These are phyloP conservation scores for Thyridium curvatum DNA, from an alignment of 2,329 filamentous ascomycete genomes.

Conservation along the genomic window DNA sequence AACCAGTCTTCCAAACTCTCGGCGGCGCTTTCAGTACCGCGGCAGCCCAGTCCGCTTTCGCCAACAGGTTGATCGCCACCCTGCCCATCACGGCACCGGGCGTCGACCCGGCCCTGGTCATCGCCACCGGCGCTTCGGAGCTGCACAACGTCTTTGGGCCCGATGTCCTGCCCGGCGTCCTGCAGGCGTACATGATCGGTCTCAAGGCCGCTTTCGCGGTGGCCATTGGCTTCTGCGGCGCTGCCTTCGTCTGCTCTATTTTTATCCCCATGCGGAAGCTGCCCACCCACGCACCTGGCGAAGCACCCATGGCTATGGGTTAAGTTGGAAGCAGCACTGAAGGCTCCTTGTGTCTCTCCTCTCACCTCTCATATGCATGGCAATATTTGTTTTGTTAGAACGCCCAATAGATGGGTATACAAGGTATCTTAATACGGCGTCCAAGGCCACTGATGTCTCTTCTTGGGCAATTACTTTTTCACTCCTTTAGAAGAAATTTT, in stretches of 20 bases:
- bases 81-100: constrained; percentile 16
- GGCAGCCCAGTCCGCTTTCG: constrained; percentile 25
- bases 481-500: too few relatives aligned
- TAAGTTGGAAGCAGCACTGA: neutral
- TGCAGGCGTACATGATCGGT: constrained; percentile 49
- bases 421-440: too few relatives aligned
- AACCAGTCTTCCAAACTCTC: constrained; percentile 26
- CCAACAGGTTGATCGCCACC: constrained; percentile 19
- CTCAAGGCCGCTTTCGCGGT: constrained; percentile 52
- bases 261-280: constrained; percentile 15
- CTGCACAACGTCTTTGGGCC: constrained; percentile 38
- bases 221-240: constrained; percentile 31
- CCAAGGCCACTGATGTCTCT: too few relatives aligned
- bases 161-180: constrained; percentile 37
- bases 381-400: too few relatives aligned
- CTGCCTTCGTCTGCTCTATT: constrained; percentile 15
- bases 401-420: too few relatives aligned
- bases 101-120: constrained; percentile 18
- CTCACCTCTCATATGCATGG: too few relatives aligned
- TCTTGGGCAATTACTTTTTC: too few relatives aligned
- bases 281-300: neutral
- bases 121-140: constrained; percentile 35
- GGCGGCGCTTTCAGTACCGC: constrained; percentile 34
- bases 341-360: too few relatives aligned
- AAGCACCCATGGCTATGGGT: constrained; percentile 1